A percentile compares a stretch with the other conserved stretches of the same genome.
Evolutionary conservation across 305 asterid genomes (phyloP).

Genomic region (Solanum aculeatissimum): DNA sequence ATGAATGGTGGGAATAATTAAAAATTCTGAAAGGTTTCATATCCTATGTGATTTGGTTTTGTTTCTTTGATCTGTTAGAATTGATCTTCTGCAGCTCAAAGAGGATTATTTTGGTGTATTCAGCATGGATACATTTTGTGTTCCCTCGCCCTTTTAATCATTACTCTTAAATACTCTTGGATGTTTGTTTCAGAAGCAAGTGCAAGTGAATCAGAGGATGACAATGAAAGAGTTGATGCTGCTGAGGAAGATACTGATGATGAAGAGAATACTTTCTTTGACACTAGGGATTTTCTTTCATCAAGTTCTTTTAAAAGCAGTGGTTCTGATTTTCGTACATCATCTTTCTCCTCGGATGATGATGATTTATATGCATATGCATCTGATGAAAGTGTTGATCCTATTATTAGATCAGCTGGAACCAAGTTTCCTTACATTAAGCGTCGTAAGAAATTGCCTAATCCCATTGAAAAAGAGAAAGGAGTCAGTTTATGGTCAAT

Average conservation of each 20-base stretch:
- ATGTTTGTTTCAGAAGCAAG: slow-evolving; percentile 50
- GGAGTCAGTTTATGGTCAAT: slow-evolving; percentile 98
- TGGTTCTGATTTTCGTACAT: slow-evolving; percentile 63
- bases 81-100: background rate
- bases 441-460: slow-evolving; percentile 83
- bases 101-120: background rate
- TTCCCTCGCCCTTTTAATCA: background rate
- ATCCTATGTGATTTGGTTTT: background rate
- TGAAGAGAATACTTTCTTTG: slow-evolving; percentile 81
- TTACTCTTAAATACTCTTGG: slow-evolving; percentile 8
- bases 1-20: background rate
- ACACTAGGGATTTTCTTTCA: slow-evolving; percentile 84
- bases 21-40: background rate
- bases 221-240: slow-evolving; percentile 78
- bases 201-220: slow-evolving; percentile 83
- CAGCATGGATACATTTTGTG: background rate
- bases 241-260: slow-evolving; percentile 94
- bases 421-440: slow-evolving; percentile 62
- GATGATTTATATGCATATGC: slow-evolving; percentile 45
- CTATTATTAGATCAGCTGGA: slow-evolving; percentile 52
- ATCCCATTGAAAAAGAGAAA: slow-evolving; percentile 82
- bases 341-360: slow-evolving; percentile 71
- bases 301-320: slow-evolving; percentile 75
- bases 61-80: background rate
- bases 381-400: slow-evolving; percentile 52